A percentile compares a stretch with the other conserved stretches of the same genome.
Conservation (phyloP, 805 yeast genomes). For the Teunomyces cretensis region DNA sequence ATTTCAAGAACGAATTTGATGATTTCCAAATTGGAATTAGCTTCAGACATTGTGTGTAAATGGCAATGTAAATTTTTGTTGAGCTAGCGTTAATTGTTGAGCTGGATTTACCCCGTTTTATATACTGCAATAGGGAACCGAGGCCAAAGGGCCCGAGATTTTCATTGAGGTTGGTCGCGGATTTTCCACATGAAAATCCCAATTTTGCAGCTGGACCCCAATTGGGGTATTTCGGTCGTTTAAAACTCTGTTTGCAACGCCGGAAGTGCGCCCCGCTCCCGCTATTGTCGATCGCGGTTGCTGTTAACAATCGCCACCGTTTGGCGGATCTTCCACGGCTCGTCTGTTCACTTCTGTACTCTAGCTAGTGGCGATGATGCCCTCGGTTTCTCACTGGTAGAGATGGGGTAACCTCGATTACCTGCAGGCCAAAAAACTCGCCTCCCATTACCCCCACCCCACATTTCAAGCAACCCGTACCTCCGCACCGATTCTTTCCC, state of each 20-base stretch:
- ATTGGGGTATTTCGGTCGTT: background rate
- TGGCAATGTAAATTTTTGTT: too few relatives aligned
- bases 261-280: too few relatives aligned
- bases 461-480: background rate
- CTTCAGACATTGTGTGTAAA: conserved; percentile 5
- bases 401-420: background rate
- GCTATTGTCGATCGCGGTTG: too few relatives aligned
- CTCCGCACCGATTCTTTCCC: conserved; percentile 1
- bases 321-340: too few relatives aligned
- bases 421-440: background rate
- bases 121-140: background rate
- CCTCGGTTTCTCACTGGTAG: background rate
- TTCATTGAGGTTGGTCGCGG: background rate
- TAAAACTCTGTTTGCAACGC: too few relatives aligned
- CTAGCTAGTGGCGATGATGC: background rate
- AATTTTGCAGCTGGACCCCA: background rate
- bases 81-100: too few relatives aligned
- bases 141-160: background rate
- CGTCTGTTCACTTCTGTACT: background rate
- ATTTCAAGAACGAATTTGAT: conserved; percentile 28
- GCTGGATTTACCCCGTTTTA: conserved; percentile 2
- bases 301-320: too few relatives aligned
- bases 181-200: background rate
- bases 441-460: background rate
- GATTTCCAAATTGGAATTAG: conserved; percentile 34